phyloP scores from a whole-genome alignment of 495 filamentous ascomycete species.

The Clohesyomyces aquaticus region DNA sequence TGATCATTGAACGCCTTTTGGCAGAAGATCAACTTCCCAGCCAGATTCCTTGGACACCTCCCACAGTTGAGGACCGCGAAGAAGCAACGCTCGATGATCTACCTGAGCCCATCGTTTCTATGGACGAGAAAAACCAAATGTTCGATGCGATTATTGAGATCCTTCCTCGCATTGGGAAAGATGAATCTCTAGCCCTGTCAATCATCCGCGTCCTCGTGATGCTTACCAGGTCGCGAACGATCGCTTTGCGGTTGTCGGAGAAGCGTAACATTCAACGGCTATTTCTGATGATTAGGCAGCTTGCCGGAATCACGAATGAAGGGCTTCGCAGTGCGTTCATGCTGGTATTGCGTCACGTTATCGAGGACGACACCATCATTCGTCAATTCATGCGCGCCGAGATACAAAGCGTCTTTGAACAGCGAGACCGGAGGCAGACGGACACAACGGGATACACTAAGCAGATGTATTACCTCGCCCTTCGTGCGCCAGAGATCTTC shows the following conservation, averaged over 20 bases:
- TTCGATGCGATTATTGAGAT: constrained; percentile 78
- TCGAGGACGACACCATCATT: constrained; percentile 89
- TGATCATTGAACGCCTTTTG: constrained; percentile 87
- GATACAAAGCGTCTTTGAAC: constrained; percentile 74
- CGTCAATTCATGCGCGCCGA: constrained; percentile 92
- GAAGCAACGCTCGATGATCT: constrained; percentile 59
- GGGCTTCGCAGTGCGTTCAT: constrained; percentile 81
- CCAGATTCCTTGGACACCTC: constrained; percentile 70
- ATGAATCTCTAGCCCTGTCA: constrained; percentile 81
- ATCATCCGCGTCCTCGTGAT: constrained; percentile 85
- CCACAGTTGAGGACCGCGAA: constrained; percentile 46
- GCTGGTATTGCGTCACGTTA: constrained; percentile 85
- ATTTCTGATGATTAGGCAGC: constrained; percentile 92
- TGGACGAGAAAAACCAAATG: constrained; percentile 67
- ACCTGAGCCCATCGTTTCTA: constrained; percentile 66
- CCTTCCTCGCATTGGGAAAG: constrained; percentile 82
- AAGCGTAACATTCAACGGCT: constrained; percentile 86
- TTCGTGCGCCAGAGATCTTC: constrained; percentile 85
- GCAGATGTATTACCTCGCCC: constrained; percentile 76
- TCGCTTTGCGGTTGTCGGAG: constrained; percentile 77
- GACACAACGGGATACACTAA: constrained; percentile 76
- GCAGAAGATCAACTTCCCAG: constrained; percentile 81
- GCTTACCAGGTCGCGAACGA: constrained; percentile 74
- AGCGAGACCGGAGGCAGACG: constrained; percentile 62
- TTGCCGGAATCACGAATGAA: constrained; percentile 73